Base-by-base conservation (phyloP, 345 rosid genomes). In the Odontarrhena argentea region DNA sequence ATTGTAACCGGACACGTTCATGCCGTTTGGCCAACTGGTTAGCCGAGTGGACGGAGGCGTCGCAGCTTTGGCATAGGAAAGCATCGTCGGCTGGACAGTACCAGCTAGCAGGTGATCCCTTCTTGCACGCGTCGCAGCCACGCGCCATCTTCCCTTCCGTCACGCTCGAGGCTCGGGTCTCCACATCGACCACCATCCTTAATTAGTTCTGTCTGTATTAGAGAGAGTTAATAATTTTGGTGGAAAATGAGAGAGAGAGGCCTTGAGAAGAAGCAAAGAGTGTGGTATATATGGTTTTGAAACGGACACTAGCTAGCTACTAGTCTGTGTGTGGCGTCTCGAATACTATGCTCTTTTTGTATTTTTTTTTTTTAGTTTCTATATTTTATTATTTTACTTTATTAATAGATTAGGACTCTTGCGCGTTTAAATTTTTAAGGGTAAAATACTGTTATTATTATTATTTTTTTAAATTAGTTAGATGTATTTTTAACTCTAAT, bases 11-110 rank as follows among this genome's bases (percentile, higher is more conserved):
- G 56, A 87, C 78, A 24, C 91, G 79, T 62, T 82, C 82, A 63
- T 87, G 95, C 37, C 88, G 71, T 8, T 82, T 71, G 0, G 95
- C 87, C 3, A 87, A 62, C 65, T 60, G 85, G 76, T 87, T 85
- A 0, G 91, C 88, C 0, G 91, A 84, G 76, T 85, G 91, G 47
- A 87, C 82, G 0, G 87, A 82, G 3, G 83, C 52, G 70, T 85
- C 91, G 41, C 95, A 87, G 28, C 53, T 72, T 56, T 82, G 88
- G 80, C 95, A 87, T 43, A 87, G 85, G 59, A 87, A 87, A 38
- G 95, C 91, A 30, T 82, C 88, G 9, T 87, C 91, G 0, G 88
- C 84, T 0, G 76, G 75, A 8, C 95, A 85, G 54, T 71, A 85
- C 87, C 88, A 84, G 12, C 82, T 76, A 7, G 91, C 91, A 35